These are phyloP conservation scores for Triticum timopheevii DNA, from an alignment of 176 grass and related monocot species.

Conservation along the genomic window DNA sequence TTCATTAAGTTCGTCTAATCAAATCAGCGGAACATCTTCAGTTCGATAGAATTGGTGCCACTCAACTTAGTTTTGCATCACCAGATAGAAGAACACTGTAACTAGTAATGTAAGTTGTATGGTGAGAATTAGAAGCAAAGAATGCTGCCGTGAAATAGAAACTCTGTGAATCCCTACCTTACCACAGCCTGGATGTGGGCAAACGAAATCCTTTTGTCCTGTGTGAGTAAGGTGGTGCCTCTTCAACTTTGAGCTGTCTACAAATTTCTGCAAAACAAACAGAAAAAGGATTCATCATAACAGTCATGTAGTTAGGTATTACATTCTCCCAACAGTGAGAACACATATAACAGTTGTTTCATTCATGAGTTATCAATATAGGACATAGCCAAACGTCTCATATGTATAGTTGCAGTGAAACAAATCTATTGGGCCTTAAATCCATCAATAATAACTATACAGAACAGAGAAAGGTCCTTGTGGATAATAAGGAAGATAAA, in stretches of 20 bases:
- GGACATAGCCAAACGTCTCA: not conserved
- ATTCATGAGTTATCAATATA: not conserved
- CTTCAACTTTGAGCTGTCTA: slow-evolving; percentile 90
- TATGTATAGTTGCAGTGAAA: not conserved
- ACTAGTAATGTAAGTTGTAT: not conserved
- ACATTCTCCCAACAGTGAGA: not conserved
- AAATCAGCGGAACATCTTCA: not conserved
- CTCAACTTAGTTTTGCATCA: not conserved
- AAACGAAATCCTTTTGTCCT: slow-evolving; percentile 85
- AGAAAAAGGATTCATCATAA: not conserved
- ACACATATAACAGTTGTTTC: not conserved
- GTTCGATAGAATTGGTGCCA: not conserved
- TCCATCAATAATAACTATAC: not conserved
- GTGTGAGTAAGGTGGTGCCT: slow-evolving; percentile 85
- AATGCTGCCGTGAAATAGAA: not conserved
- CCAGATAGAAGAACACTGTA: not conserved
- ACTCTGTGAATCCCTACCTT: slow-evolving; percentile 42
- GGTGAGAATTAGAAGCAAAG: not conserved
- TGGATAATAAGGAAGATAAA: not conserved
- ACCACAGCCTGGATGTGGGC: slow-evolving; percentile 74
- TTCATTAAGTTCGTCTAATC: not conserved
- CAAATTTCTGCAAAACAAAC: slow-evolving; percentile 75
- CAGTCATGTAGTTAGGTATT: not conserved
- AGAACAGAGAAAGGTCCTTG: not conserved
- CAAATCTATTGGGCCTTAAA: not conserved